These are phyloP conservation scores for Salinomyces thailandicus DNA, from an alignment of 2,329 filamentous ascomycete genomes.

Conservation along the genomic window DNA sequence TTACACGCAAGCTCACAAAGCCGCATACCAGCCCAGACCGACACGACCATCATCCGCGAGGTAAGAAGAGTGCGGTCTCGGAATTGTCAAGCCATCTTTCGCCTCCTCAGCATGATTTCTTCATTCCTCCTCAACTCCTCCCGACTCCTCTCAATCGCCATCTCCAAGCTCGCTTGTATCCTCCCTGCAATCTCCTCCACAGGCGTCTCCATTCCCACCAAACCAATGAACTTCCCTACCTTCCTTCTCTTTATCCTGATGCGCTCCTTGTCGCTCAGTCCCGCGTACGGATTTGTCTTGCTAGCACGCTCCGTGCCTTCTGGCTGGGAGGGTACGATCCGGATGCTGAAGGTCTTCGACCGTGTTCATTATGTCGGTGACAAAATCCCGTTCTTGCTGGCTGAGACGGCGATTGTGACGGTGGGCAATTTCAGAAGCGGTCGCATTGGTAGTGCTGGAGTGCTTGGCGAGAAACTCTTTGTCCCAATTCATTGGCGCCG, in stretches of 20 bases:
- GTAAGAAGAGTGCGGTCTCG: too few species aligned
- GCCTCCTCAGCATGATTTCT: slow-evolving; percentile 24
- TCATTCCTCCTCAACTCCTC: slow-evolving; percentile 25
- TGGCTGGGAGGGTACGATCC: slow-evolving; percentile 3
- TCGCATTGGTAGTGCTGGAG: slow-evolving; percentile 6
- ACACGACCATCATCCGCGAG: too few species aligned
- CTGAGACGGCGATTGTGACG: slow-evolving; percentile 11
- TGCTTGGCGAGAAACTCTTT: slow-evolving; percentile 27
- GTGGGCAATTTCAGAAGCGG: slow-evolving; percentile 2
- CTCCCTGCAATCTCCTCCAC: slow-evolving; percentile 35
- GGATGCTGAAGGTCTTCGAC: slow-evolving; percentile 29
- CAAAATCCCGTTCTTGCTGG: slow-evolving; percentile 14
- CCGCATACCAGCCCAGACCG: too few species aligned
- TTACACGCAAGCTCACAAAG: too few species aligned
- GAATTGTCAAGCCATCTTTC: slow-evolving; percentile 23
- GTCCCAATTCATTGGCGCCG: slow-evolving; percentile 56
- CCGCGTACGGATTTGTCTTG: slow-evolving; percentile 15
- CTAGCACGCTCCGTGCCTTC: slow-evolving; percentile 2
- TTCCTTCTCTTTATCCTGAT: slow-evolving; percentile 52
- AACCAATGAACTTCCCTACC: slow-evolving; percentile 63
- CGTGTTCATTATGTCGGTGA: slow-evolving; percentile 21
- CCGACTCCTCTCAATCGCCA: slow-evolving; percentile 20
- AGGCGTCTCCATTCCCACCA: slow-evolving; percentile 52
- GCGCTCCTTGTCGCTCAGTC: slow-evolving; percentile 29
- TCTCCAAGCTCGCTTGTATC: slow-evolving; percentile 26